Evolutionary conservation across 805 yeast genomes (phyloP).

Genomic region (Starmerella etchellsii): DNA sequence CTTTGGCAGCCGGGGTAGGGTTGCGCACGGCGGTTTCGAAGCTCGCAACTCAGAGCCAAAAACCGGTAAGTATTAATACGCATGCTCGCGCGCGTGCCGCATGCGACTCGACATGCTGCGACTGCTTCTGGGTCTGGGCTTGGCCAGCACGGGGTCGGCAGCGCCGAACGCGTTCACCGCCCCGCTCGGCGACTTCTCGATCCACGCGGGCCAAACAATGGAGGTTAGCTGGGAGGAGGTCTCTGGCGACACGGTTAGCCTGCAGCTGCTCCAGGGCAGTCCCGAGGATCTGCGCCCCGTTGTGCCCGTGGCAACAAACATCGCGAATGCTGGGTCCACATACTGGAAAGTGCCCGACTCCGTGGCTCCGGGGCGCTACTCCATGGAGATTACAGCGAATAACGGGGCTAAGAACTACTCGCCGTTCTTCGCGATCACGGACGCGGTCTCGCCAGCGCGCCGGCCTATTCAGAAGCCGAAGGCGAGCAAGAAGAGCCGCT

Average conservation of each 20-base stretch:
- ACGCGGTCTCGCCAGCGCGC: slow-evolving; percentile 10
- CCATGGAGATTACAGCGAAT: slow-evolving; percentile 18
- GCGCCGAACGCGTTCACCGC: slow-evolving; percentile 11
- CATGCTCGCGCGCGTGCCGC: no score
- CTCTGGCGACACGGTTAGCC: slow-evolving; percentile 17
- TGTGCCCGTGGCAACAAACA: slow-evolving; percentile 21
- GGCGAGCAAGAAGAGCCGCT: no score
- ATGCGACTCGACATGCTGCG: no score
- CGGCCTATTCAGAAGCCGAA: no score
- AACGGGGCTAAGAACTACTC: slow-evolving; percentile 24
- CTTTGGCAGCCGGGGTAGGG: no score
- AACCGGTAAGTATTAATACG: no score
- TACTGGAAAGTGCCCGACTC: slow-evolving; percentile 23
- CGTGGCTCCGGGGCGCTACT: slow-evolving; percentile 13
- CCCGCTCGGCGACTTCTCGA: slow-evolving; percentile 11
- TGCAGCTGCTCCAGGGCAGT: slow-evolving; percentile 23
- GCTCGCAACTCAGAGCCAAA: no score
- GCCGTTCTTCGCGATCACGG: slow-evolving; percentile 19
- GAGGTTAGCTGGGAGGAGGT: slow-evolving; percentile 25
- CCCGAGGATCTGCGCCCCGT: slow-evolving; percentile 20
- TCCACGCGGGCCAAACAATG: slow-evolving; percentile 23
- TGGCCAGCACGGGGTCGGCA: no score
- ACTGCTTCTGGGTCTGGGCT: no score
- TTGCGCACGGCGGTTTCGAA: no score
- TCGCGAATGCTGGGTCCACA: slow-evolving; percentile 24